Conservation (phyloP, 1,139 yeast species). For the Zygoascus meyerae region DNA sequence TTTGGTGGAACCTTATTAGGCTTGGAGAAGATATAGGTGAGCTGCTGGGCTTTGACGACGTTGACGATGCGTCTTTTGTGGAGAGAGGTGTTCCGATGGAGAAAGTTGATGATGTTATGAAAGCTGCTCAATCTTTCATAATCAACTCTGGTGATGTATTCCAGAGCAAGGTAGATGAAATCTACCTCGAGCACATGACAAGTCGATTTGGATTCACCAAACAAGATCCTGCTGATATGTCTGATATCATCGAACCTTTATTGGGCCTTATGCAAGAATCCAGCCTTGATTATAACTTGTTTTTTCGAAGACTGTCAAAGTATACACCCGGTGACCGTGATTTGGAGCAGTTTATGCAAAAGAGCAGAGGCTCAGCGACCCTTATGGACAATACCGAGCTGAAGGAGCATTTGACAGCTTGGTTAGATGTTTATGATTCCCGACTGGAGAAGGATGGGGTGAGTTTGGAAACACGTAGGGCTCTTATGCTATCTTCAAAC, state of each 20-base stretch:
- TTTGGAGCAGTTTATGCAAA: slow-evolving; percentile 37
- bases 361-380: slow-evolving; percentile 28
- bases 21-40: slow-evolving; percentile 82
- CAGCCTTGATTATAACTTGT: slow-evolving; percentile 72
- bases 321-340: slow-evolving; percentile 25
- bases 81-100: slow-evolving; percentile 37
- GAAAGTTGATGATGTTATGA: slow-evolving; percentile 47
- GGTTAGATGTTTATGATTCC: slow-evolving; percentile 38
- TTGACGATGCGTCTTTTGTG: slow-evolving; percentile 38
- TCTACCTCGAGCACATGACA: slow-evolving; percentile 56
- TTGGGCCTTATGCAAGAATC: slow-evolving; percentile 56
- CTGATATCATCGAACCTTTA: slow-evolving; percentile 44
- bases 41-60: slow-evolving; percentile 36
- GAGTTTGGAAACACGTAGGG: slow-evolving; percentile 27
- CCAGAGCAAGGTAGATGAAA: slow-evolving; percentile 53
- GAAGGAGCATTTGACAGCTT: slow-evolving; percentile 29
- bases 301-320: slow-evolving; percentile 60
- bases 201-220: slow-evolving; percentile 60
- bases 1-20: slow-evolving; percentile 91
- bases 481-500: slow-evolving; percentile 46
- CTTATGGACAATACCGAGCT: slow-evolving; percentile 32
- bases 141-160: slow-evolving; percentile 61
- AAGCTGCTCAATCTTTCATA: slow-evolving; percentile 61
- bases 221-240: slow-evolving; percentile 42
- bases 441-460: slow-evolving; percentile 36